A percentile compares a stretch with the other conserved stretches of the same genome.
Conservation (phyloP, 495 filamentous ascomycete genomes). For the Aspergillus heteromorphus region DNA sequence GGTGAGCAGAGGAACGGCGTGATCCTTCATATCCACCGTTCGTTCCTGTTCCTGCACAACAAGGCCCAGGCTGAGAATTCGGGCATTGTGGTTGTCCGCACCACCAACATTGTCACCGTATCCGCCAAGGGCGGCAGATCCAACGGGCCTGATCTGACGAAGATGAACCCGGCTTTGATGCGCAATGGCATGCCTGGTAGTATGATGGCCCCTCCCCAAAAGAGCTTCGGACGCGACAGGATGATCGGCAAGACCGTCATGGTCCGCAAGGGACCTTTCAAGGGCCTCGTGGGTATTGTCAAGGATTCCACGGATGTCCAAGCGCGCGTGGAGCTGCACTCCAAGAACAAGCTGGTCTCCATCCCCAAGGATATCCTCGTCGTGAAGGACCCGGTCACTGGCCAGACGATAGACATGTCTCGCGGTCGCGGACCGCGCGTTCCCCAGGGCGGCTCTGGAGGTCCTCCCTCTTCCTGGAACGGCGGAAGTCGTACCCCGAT, state of each 20-base stretch:
- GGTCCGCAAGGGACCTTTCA: slow-evolving; percentile 76
- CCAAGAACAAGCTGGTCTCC: slow-evolving; percentile 80
- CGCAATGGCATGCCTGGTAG: slow-evolving; percentile 46
- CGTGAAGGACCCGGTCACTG: slow-evolving; percentile 76
- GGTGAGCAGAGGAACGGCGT: slow-evolving; percentile 81
- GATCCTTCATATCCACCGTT: slow-evolving; percentile 87
- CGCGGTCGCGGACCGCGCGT: slow-evolving; percentile 50
- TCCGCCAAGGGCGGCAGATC: slow-evolving; percentile 83
- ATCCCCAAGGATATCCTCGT: slow-evolving; percentile 70
- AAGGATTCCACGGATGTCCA: slow-evolving; percentile 82
- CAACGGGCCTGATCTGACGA: slow-evolving; percentile 68
- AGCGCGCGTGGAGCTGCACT: slow-evolving; percentile 87
- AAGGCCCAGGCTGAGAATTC: slow-evolving; percentile 80
- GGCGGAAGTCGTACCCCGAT: slow-evolving; percentile 71
- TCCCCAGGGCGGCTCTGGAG: slow-evolving; percentile 37
- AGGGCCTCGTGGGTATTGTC: slow-evolving; percentile 90
- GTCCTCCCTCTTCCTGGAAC: slow-evolving; percentile 38
- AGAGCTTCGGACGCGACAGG: slow-evolving; percentile 72
- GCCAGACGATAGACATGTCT: slow-evolving; percentile 63
- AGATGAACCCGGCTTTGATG: slow-evolving; percentile 90
- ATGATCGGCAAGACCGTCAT: slow-evolving; percentile 86
- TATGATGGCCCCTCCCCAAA: slow-evolving; percentile 68
- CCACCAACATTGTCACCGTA: slow-evolving; percentile 77
- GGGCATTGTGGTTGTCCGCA: slow-evolving; percentile 84
- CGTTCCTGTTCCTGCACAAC: slow-evolving; percentile 81